Evolutionary conservation across 768 basidiomycete species (phyloP).

Genomic region (Amanita muscaria): DNA sequence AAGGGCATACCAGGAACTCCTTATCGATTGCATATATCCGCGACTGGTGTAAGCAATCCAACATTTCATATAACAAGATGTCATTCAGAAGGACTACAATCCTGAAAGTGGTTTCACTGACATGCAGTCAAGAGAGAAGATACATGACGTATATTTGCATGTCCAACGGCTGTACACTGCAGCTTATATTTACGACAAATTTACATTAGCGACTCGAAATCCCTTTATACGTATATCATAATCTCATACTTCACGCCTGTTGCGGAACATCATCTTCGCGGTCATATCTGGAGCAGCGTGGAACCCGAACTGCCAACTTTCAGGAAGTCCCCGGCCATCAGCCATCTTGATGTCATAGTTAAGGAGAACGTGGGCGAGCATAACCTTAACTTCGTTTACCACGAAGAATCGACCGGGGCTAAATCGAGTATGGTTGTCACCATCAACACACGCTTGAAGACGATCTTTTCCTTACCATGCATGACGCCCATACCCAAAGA

Average conservation of each 20-base stretch:
- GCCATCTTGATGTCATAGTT: constrained; percentile 28
- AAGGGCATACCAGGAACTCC: too few species aligned
- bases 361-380: constrained; percentile 23
- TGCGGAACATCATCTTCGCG: constrained; percentile 28
- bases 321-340: constrained; percentile 13
- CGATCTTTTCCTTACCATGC: constrained; percentile 10
- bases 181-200: too few species aligned
- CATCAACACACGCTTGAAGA: not conserved
- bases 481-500: constrained; percentile 24
- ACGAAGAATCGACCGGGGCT: constrained; percentile 31
- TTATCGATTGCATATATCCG: too few species aligned
- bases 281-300: constrained; percentile 19
- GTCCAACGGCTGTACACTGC: too few species aligned
- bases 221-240: not conserved
- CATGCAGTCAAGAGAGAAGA: too few species aligned
- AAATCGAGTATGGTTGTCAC: not conserved
- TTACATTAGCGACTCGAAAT: too few species aligned
- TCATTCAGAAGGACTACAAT: too few species aligned
- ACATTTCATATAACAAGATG: too few species aligned
- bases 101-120: too few species aligned
- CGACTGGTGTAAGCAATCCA: too few species aligned
- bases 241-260: constrained; percentile 2
- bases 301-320: constrained; percentile 9
- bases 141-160: too few species aligned
- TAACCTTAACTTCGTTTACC: constrained; percentile 24